phyloP scores from a whole-genome alignment of 345 rosid genomes.

The Syzygium aqueum region DNA sequence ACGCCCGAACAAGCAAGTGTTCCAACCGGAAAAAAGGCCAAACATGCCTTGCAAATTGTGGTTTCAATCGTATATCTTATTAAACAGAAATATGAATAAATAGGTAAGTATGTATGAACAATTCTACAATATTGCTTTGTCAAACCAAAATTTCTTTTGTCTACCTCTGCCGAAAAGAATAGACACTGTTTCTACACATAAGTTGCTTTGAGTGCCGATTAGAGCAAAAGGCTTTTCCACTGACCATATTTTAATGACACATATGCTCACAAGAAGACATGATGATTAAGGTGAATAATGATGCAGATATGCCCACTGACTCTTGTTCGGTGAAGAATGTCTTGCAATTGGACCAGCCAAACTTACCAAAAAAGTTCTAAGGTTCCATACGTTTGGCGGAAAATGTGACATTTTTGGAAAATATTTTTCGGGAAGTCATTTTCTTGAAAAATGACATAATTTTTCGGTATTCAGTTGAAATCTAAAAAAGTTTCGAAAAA shows the following conservation, averaged over 20 bases:
- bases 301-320: not conserved
- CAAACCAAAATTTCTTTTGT: not conserved
- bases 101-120: not conserved
- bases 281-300: not conserved
- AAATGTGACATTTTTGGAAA: too few relatives aligned
- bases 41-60: not conserved
- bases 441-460: too few relatives aligned
- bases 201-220: not conserved
- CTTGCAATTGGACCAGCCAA: not conserved
- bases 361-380: too few relatives aligned
- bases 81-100: not conserved
- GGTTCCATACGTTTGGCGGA: too few relatives aligned
- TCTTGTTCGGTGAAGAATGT: not conserved
- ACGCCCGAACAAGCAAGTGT: not conserved
- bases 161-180: not conserved
- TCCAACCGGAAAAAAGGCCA: not conserved
- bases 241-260: not conserved
- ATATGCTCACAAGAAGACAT: not conserved
- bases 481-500: too few relatives aligned
- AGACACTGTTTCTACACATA: not conserved
- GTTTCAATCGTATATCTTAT: not conserved
- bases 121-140: not conserved
- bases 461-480: too few relatives aligned
- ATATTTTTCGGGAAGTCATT: too few relatives aligned
- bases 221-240: not conserved